Evolutionary conservation across 2,329 filamentous ascomycete species (phyloP).

Genomic region (Leptographium wingfieldii): DNA sequence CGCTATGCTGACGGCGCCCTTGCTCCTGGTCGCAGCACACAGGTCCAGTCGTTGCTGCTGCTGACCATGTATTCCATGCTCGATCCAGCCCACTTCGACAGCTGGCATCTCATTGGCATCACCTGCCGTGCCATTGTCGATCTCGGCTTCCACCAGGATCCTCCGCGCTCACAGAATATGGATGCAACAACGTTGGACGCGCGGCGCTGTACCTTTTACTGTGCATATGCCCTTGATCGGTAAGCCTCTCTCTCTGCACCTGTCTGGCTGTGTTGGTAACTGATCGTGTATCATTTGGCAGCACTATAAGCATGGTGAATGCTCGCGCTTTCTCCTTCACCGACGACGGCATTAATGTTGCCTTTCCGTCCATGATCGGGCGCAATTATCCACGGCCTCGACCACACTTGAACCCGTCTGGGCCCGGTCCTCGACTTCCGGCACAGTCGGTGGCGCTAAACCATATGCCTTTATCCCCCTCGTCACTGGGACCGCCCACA

Average conservation of each 20-base stretch:
- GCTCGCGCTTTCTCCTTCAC: constrained; percentile 86
- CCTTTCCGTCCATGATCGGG: constrained; percentile 46
- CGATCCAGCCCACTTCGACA: constrained; percentile 83
- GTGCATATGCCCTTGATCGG: constrained; percentile 81
- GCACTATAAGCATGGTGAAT: constrained; percentile 78
- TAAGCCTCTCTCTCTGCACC: constrained; percentile 23
- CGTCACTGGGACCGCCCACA: constrained; percentile 36
- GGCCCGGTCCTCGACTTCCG: constrained; percentile 10
- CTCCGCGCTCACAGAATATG: constrained; percentile 54
- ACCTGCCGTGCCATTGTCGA: constrained; percentile 81
- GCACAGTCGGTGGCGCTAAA: constrained; percentile 18
- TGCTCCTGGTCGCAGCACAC: constrained; percentile 68
- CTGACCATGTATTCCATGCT: constrained; percentile 83
- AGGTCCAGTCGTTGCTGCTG: constrained; percentile 77
- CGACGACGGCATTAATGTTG: constrained; percentile 74
- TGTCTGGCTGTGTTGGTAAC: too few relatives aligned
- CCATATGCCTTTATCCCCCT: constrained; percentile 16
- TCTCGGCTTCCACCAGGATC: constrained; percentile 85
- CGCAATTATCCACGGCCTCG: background rate
- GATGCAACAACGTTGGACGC: constrained; percentile 62
- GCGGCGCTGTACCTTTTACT: constrained; percentile 77
- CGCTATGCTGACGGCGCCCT: constrained; percentile 71
- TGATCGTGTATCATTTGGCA: constrained; percentile 19
- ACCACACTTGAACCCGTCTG: background rate
- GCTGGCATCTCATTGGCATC: constrained; percentile 87